Conservation (phyloP, 176 grass and related monocot species). For the Triticum dicoccoides region DNA sequence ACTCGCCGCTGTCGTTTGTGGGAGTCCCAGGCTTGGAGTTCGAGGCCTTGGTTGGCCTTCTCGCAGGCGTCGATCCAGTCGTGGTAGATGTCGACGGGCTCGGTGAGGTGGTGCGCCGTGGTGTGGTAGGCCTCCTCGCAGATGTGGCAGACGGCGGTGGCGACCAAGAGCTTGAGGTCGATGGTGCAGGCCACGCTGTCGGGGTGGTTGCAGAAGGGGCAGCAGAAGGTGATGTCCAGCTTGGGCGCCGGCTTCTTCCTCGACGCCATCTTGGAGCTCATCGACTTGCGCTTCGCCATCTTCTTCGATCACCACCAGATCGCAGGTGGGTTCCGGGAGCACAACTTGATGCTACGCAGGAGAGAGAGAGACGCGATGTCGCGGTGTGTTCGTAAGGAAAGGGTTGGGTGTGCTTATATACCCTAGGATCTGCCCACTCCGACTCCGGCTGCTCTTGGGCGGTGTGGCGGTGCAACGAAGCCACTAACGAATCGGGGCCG, state of each 20-base stretch:
- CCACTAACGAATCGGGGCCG: too few relatives aligned
- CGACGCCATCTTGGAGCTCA: neutral
- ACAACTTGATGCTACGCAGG: too few relatives aligned
- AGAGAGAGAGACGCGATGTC: too few relatives aligned
- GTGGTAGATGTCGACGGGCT: conserved; percentile 32
- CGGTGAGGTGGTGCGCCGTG: neutral
- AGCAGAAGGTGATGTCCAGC: conserved; percentile 29
- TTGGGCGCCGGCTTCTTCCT: neutral
- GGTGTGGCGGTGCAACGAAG: too few relatives aligned
- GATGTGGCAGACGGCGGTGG: neutral
- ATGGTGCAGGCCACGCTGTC: conserved; percentile 21
- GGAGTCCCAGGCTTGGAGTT: neutral
- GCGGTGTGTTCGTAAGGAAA: too few relatives aligned
- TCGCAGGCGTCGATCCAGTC: conserved; percentile 42
- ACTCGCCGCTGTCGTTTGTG: neutral
- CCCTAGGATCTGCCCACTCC: too few relatives aligned
- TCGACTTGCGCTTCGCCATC: conserved; percentile 33
- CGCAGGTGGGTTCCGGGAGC: too few relatives aligned
- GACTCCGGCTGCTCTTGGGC: too few relatives aligned
- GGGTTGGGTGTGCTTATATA: too few relatives aligned
- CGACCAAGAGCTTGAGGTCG: conserved; percentile 17
- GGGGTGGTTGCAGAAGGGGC: conserved; percentile 33
- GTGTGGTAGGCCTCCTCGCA: conserved; percentile 38
- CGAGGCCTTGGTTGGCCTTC: neutral
- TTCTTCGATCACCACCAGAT: too few relatives aligned